Base-by-base conservation (phyloP, 805 yeast species). In the Helenozyma rhizophorensis region DNA sequence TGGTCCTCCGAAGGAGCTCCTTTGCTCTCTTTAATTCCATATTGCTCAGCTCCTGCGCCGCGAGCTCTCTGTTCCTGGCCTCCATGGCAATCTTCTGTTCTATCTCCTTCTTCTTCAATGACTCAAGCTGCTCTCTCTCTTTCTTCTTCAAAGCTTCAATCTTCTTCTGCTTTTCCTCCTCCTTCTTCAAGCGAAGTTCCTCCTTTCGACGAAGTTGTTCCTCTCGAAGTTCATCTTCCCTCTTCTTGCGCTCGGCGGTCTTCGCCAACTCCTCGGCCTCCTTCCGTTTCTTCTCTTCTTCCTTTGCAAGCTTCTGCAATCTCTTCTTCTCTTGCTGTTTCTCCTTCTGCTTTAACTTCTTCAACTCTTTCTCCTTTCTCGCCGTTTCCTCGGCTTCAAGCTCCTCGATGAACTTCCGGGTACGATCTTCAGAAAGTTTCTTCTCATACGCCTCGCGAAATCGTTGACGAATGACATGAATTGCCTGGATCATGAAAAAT, bases 401-500 rank as follows among this genome's bases (percentile, higher is more conserved):
- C 49, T 83, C 90, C 50, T 72, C 77, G 38, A 83, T 66, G 41
- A 83, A 65, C 38, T 71, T 74, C 36, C 70, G 62, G 9, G 82
- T 72, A 37, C 80, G 70, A 47, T 83, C 93, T 39, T 82, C 86
- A 9, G 95, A 89, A 29, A 83, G 75, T 43, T 78, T 82, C 47
- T 82, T 89, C 40, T 83, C 83, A 51, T 80, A 88, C 0, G 95
- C 85, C 19, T 72, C 76, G 49, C 83, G 67, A 21, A 89, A 73
- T 27, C 87, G 72, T 44, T 76, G 79, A 49, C 83, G 85, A 46
- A 89, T 72, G 52, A 86, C 68, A 33, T 85, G 77, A 4, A 93
- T 81, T 1, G 89, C 84, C 35, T 87, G 83, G 33, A 84, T 69
- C 48, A 85, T 87, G 40, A 89, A 72, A 68, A 86, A 72, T 16